These are phyloP conservation scores for Neoboletus brunneissimus DNA, from an alignment of 768 basidiomycete genomes.

Conservation along the genomic window DNA sequence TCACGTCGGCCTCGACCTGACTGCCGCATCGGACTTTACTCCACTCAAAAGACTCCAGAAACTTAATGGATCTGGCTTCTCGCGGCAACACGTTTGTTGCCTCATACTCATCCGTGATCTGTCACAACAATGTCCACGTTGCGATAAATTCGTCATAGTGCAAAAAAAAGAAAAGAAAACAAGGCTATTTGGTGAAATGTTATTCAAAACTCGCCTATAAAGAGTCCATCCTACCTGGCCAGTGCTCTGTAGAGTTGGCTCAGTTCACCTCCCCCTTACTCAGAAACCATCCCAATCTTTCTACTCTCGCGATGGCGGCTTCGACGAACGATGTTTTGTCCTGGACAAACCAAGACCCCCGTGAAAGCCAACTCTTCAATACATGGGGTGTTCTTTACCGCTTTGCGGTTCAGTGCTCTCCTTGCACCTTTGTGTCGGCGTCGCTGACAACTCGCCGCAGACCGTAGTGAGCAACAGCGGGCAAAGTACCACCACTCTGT, in stretches of 20 bases:
- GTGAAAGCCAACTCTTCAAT: slow-evolving; percentile 80
- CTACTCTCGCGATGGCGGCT: slow-evolving; percentile 47
- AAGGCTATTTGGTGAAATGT: slow-evolving; percentile 46
- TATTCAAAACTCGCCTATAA: slow-evolving; percentile 52
- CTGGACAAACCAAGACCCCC: slow-evolving; percentile 86
- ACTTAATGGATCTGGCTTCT: slow-evolving; percentile 64
- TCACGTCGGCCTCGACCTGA: slow-evolving; percentile 57
- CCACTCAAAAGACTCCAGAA: slow-evolving; percentile 64
- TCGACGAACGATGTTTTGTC: slow-evolving; percentile 69
- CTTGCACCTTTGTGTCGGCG: slow-evolving; percentile 13
- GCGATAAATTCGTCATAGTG: slow-evolving; percentile 58
- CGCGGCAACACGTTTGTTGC: slow-evolving; percentile 65
- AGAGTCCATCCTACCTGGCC: slow-evolving; percentile 32
- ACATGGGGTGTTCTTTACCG: slow-evolving; percentile 79
- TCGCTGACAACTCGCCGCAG: slow-evolving; percentile 40
- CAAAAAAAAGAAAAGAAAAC: slow-evolving; percentile 36
- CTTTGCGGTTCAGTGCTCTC: slow-evolving; percentile 56
- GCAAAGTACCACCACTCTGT: slow-evolving; percentile 72
- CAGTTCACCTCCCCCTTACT: slow-evolving; percentile 32
- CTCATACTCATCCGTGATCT: slow-evolving; percentile 67
- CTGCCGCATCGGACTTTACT: slow-evolving; percentile 58
- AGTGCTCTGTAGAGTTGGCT: slow-evolving; percentile 22
- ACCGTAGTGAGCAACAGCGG: slow-evolving; percentile 62
- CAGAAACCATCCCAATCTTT: slow-evolving; percentile 30
- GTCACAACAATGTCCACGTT: slow-evolving; percentile 71